Base-by-base conservation (phyloP, 73 alveolate genomes). In the Durusdinium trenchii region DNA sequence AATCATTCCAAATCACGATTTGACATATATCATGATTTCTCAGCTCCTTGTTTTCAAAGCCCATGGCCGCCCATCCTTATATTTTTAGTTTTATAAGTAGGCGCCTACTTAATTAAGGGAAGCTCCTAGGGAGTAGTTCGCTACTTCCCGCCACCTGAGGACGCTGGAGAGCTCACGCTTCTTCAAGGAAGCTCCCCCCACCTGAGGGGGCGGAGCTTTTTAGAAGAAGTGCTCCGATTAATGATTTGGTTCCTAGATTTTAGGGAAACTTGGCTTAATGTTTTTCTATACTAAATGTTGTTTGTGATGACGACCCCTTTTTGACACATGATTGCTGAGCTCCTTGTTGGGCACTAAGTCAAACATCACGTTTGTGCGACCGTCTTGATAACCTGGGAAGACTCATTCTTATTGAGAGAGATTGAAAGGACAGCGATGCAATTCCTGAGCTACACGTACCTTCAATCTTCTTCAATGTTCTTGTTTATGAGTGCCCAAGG, bases 281-380 rank as follows among this genome's bases (percentile, higher is more conserved):
- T 20, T 20, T 54, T 54, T 54, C 64, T 20, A 54, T 54, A 54
- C 20, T 20, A 9, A 12, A 12, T 9, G 28, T 20, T 12, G 64
- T 54, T 54, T 9, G 64, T 20, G 64, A 9, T 54, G 64, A 54
- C 64, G 20, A 54, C 64, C 64, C 64, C 64, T 54, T 54, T 54
- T 54, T 54, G 9, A 9, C 20, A 20, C 28, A 20, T 54, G 28
- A 9, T 20, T 54, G 20, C 28, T 54, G 9, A 12, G 64, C 42
- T n/a, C 96, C 96, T 89, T 89, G 96, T 89, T 89, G 47, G 84
- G 96, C 86, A 69, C 71, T 38, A 89, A 67, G 69, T 89, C 54
- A 47, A 89, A 69, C 96, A 60, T 69, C 52, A 89, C 76, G 96
- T 89, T 89, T 38, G 96, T 89, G 60, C 96, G 96, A 47, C 96